These are phyloP conservation scores for Parsonsia alboflavescens DNA, from an alignment of 257 asterid genomes.

Conservation along the genomic window DNA sequence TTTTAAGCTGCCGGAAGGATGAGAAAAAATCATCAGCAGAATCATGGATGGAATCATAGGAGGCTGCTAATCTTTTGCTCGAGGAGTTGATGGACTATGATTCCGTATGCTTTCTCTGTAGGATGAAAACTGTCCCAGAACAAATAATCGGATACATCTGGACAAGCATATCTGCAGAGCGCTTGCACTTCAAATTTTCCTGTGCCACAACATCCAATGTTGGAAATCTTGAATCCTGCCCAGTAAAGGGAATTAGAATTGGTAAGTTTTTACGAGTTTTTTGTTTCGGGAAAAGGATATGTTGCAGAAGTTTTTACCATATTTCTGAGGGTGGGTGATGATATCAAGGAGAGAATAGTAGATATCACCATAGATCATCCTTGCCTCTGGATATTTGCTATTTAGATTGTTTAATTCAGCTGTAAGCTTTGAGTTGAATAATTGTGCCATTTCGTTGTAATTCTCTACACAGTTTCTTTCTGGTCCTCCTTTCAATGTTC, in stretches of 20 bases:
- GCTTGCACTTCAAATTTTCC: conserved; percentile 48
- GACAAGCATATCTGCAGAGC: conserved; percentile 44
- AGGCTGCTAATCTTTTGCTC: conserved; percentile 18
- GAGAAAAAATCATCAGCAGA: not conserved
- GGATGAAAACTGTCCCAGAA: conserved; percentile 77
- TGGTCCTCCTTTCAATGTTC: conserved; percentile 60
- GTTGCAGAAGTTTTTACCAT: conserved; percentile 31
- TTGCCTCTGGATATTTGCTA: conserved; percentile 25
- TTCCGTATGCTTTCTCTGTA: conserved; percentile 47
- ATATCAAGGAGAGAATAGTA: conserved; percentile 42
- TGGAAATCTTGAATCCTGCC: conserved; percentile 43
- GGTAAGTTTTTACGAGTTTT: not conserved
- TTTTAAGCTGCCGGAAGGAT: too few species aligned
- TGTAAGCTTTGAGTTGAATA: conserved; percentile 43
- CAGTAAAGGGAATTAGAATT: not conserved
- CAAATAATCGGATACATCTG: conserved; percentile 33
- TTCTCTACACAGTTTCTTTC: conserved; percentile 37
- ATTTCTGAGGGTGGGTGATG: conserved; percentile 44
- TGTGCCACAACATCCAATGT: conserved; percentile 62
- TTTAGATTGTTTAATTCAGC: conserved; percentile 32
- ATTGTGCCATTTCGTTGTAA: conserved; percentile 34
- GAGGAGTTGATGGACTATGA: conserved; percentile 39
- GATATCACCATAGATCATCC: conserved; percentile 37
- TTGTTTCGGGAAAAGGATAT: not conserved
- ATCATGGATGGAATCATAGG: not conserved